phyloP scores from a whole-genome alignment of 495 filamentous ascomycete species.

The Acidiella bohemica region DNA sequence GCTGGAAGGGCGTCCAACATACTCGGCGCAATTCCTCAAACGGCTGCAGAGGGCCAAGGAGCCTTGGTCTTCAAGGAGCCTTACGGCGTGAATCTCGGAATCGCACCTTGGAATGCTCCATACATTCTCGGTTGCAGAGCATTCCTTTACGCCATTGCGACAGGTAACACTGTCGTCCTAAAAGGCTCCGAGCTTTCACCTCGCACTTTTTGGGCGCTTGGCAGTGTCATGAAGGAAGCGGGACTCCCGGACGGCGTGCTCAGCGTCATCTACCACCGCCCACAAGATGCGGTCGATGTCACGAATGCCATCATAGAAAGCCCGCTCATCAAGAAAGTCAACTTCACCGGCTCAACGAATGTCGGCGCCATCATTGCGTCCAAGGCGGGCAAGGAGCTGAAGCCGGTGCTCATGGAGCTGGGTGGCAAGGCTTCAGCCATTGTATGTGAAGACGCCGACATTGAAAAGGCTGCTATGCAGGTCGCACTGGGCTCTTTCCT shows the following conservation, averaged over 20 bases:
- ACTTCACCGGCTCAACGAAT: constrained; percentile 46
- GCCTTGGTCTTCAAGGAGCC: constrained; percentile 69
- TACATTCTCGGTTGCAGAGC: constrained; percentile 33
- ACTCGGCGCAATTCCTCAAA: constrained; percentile 46
- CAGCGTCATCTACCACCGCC: constrained; percentile 42
- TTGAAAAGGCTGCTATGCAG: constrained; percentile 40
- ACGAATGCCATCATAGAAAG: constrained; percentile 45
- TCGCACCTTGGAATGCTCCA: constrained; percentile 57
- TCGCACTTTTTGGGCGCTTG: constrained; percentile 58
- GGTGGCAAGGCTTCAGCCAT: constrained; percentile 49
- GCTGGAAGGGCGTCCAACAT: constrained; percentile 51
- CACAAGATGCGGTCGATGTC: constrained; percentile 39
- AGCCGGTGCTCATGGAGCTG: constrained; percentile 54
- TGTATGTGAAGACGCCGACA: constrained; percentile 45
- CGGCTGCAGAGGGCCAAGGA: constrained; percentile 39
- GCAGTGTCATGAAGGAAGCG: constrained; percentile 56
- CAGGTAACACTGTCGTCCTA: constrained; percentile 63
- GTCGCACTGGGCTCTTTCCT: constrained; percentile 32
- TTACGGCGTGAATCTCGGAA: constrained; percentile 64
- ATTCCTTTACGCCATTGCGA: constrained; percentile 61
- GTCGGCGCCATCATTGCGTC: constrained; percentile 44
- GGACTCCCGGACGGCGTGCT: constrained; percentile 50
- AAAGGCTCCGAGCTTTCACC: constrained; percentile 71
- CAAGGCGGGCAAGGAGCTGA: constrained; percentile 47
- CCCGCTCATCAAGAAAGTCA: constrained; percentile 45